Evolutionary conservation across 495 filamentous ascomycete species (phyloP).

Genomic region (Chaetomium fimeti): DNA sequence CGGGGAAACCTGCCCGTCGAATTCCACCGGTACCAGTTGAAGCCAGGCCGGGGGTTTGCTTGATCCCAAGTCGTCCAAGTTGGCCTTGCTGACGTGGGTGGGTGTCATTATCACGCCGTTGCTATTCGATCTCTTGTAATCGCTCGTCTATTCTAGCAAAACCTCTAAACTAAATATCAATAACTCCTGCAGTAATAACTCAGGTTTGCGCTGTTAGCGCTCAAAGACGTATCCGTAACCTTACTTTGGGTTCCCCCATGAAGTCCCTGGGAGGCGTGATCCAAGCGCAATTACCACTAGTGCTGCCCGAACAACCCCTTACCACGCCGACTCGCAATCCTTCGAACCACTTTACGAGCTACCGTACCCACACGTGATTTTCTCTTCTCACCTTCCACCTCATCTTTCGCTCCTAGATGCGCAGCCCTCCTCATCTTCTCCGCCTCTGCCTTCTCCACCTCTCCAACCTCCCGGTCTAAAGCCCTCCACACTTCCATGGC

Average conservation of each 20-base stretch:
- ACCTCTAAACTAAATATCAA: too few relatives aligned
- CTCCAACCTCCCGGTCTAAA: background rate
- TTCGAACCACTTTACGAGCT: background rate
- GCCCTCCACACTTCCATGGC: background rate
- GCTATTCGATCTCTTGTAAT: too few relatives aligned
- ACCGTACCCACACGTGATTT: background rate
- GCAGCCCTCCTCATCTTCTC: background rate
- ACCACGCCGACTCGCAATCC: background rate
- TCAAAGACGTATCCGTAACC: background rate
- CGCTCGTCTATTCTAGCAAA: too few relatives aligned
- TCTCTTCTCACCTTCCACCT: background rate
- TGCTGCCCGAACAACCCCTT: background rate
- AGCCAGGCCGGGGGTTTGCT: background rate
- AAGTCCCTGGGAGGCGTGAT: background rate
- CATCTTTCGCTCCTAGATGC: background rate
- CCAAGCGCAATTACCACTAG: background rate
- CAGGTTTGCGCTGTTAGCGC: background rate
- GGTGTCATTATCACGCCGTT: background rate
- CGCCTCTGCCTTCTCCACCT: background rate
- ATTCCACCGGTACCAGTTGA: too few relatives aligned
- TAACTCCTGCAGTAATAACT: too few relatives aligned
- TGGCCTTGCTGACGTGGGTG: background rate
- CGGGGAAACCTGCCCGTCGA: background rate
- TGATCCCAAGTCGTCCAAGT: background rate
- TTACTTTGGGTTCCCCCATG: too few relatives aligned